phyloP scores from a whole-genome alignment of 257 asterid genomes.

The Petrea volubilis region DNA sequence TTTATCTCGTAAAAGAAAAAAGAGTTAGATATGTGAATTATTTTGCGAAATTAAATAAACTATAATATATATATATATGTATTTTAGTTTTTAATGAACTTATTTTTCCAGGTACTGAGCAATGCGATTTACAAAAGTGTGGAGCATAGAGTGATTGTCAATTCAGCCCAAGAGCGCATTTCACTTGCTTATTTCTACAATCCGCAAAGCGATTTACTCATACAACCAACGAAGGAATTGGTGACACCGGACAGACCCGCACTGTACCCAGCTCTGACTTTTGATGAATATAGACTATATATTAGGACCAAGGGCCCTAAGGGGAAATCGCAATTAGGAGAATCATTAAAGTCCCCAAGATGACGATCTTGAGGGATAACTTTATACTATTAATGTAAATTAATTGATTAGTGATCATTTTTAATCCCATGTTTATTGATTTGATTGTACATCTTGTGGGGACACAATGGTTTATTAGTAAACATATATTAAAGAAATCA shows the following conservation, averaged over 20 bases:
- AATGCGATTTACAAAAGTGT: constrained; percentile 70
- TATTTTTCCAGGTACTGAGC: constrained; percentile 54
- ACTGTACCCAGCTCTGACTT: constrained; percentile 60
- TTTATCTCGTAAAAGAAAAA: no score
- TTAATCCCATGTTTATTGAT: not conserved
- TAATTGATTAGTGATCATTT: not conserved
- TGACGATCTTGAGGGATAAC: not conserved
- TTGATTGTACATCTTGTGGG: not conserved
- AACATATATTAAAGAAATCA: not conserved
- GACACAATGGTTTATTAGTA: not conserved
- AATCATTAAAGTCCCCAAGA: constrained; percentile 27
- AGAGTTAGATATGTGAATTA: no score
- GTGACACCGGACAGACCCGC: constrained; percentile 51
- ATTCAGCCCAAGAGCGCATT: constrained; percentile 49
- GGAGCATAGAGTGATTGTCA: constrained; percentile 75
- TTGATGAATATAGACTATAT: constrained; percentile 66
- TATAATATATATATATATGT: no score
- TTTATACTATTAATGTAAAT: not conserved
- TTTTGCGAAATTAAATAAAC: no score
- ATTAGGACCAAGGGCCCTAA: constrained; percentile 70
- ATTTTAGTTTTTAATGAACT: not conserved
- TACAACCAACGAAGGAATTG: constrained; percentile 58
- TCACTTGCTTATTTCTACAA: constrained; percentile 73
- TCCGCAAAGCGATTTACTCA: constrained; percentile 57
- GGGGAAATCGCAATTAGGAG: constrained; percentile 67